Evolutionary conservation across 163 green algal species (phyloP), one percentile per base, ranked within the genome.

Genomic region (Volvox carteri): DNA sequence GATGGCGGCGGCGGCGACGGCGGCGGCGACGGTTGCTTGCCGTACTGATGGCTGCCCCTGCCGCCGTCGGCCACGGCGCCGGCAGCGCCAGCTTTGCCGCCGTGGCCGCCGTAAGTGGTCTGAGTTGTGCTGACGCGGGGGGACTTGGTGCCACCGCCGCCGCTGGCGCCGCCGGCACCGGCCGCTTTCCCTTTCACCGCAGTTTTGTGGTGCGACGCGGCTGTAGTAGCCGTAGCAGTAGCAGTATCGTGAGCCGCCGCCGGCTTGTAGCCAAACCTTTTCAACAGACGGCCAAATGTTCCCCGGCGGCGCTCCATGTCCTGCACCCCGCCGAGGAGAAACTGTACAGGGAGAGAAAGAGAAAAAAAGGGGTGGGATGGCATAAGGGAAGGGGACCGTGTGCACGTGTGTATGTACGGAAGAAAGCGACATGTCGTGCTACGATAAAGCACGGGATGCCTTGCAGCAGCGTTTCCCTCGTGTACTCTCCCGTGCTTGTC

Each of bases 281-380:
- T 42, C 23, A 87, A 48, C 81, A 87, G 48, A 0, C 37, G 7
- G 1, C 39, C 48, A 46, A 87, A 87, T 19, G 21, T 8, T 2
- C 65, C 65, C n/a, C 30, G 28, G 14, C 44, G 23, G 9, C 44
- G 42, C 65, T 87, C 80, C 80, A 87, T 72, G 8, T 78, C 65
- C 46, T 87, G 33, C 4, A 52, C 54, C 1, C 65, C 80, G 1
- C n/a, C 6, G 3, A 87, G 65, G 28, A 87, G 44, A 28, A 60
- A 87, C 80, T 87, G 56, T 41, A 21, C 48, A 37, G 76, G 76
- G 50, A 78, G 70, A 30, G 41, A 74, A 16, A 33, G 28, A 74
- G 19, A 23, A n/a, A n/a, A n/a, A n/a, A n/a, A n/a, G n/a, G n/a
- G n/a, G n/a, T n/a, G n/a, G n/a, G n/a, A n/a, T n/a, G n/a, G n/a